A percentile compares a stretch with the other conserved stretches of the same genome.
phyloP scores from a whole-genome alignment of 202 grass and related monocot genomes.

The Carex arenaria region DNA sequence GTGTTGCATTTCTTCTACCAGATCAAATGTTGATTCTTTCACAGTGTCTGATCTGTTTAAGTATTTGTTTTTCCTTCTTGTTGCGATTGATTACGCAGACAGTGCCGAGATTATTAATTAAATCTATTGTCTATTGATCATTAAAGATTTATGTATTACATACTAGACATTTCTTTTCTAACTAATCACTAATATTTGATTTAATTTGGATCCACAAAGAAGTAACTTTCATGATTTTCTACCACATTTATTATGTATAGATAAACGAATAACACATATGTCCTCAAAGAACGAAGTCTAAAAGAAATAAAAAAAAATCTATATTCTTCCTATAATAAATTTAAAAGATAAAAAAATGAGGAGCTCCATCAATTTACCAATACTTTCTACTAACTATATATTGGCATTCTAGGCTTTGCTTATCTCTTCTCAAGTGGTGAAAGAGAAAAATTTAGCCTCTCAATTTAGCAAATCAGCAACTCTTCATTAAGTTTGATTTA shows the following conservation, averaged over 20 bases:
- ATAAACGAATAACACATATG: slow-evolving; percentile 18
- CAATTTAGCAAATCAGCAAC: not conserved
- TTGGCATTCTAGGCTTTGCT: not conserved
- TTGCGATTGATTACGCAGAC: not conserved
- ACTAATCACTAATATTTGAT: not conserved
- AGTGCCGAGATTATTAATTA: not conserved
- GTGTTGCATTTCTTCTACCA: too few relatives aligned
- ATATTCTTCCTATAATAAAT: slow-evolving; percentile 29
- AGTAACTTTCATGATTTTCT: not conserved
- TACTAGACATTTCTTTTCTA: not conserved
- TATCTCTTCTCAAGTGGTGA: not conserved
- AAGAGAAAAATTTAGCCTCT: slow-evolving; percentile 1
- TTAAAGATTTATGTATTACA: not conserved
- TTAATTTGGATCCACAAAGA: not conserved
- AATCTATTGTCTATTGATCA: not conserved
- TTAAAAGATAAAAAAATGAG: not conserved
- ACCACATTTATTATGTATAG: not conserved
- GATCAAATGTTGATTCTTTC: too few relatives aligned
- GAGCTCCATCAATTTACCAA: not conserved
- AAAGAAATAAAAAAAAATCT: slow-evolving; percentile 15
- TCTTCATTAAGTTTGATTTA: not conserved
- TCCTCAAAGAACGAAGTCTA: slow-evolving; percentile 23
- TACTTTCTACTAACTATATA: not conserved
- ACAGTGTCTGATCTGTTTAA: not conserved
- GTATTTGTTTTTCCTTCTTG: not conserved